Evolutionary conservation across 1,139 yeast genomes (phyloP).

Genomic region (Debaryomyces sp.): DNA sequence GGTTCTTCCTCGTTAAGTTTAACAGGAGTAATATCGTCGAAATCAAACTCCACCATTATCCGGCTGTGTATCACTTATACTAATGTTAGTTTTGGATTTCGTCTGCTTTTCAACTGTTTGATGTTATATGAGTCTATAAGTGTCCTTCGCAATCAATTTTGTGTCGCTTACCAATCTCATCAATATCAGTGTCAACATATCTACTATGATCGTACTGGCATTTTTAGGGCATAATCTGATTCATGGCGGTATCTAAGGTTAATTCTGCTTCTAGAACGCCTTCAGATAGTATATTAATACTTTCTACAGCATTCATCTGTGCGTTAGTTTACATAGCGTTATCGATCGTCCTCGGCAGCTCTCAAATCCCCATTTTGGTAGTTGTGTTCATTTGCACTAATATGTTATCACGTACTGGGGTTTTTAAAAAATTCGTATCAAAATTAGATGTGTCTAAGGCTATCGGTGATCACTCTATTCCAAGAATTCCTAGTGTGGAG

Average conservation of each 20-base stretch:
- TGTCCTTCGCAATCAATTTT: neutral
- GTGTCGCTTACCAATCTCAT: neutral
- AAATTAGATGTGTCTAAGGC: neutral
- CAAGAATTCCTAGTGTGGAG: neutral
- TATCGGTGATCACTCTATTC: neutral
- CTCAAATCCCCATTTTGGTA: conserved; percentile 22
- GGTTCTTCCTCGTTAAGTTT: conserved; percentile 49
- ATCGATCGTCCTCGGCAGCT: conserved; percentile 9
- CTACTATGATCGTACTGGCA: neutral
- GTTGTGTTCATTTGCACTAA: conserved; percentile 27
- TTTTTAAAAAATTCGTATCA: conserved; percentile 14
- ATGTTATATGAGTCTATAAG: neutral
- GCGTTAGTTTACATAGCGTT: conserved; percentile 9
- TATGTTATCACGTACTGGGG: conserved; percentile 27
- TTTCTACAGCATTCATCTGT: conserved; percentile 9
- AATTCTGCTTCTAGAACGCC: neutral
- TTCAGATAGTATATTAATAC: conserved; percentile 12
- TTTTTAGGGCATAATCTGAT: neutral
- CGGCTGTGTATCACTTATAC: neutral
- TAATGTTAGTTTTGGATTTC: neutral
- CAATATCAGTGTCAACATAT: neutral
- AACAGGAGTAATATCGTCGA: conserved; percentile 45
- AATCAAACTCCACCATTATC: conserved; percentile 20
- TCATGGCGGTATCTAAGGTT: neutral
- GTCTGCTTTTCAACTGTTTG: neutral